These are phyloP conservation scores for Mucor indicus DNA, from an alignment of 371 early-diverging fungal genomes.

Conservation along the genomic window DNA sequence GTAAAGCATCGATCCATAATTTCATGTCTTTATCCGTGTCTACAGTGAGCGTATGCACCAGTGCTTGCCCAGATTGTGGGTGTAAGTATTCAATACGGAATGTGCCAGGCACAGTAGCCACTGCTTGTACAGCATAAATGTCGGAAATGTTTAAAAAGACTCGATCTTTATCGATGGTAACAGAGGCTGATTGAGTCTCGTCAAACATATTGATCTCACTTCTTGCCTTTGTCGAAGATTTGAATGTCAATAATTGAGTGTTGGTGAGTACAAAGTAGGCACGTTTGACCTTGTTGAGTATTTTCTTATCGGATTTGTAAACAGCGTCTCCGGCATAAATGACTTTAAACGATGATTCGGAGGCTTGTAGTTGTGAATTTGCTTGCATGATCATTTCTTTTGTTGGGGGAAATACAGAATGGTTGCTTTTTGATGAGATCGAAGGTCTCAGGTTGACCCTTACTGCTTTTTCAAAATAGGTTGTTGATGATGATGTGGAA, in stretches of 20 bases:
- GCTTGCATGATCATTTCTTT: constrained; percentile 2
- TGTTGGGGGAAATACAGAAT: constrained; percentile 15
- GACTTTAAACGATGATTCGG: constrained; percentile 17
- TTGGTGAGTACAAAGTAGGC: constrained; percentile 33
- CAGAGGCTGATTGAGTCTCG: neutral
- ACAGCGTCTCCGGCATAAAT: constrained; percentile 31
- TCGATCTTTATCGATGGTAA: constrained; percentile 17
- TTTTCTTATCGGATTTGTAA: constrained; percentile 17
- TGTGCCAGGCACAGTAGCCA: constrained; percentile 1
- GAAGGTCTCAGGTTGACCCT: neutral
- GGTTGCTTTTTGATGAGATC: neutral
- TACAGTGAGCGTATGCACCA: constrained; percentile 12
- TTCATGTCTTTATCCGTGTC: constrained; percentile 18
- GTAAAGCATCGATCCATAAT: constrained; percentile 31
- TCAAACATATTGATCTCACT: constrained; percentile 20
- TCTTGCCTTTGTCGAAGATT: constrained; percentile 30
- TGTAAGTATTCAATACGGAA: constrained; percentile 37
- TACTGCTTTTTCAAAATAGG: too few species aligned
- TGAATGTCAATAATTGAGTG: constrained; percentile 29
- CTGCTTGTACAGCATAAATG: constrained; percentile 32
- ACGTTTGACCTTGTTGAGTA: constrained; percentile 16
- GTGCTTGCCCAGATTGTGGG: constrained; percentile 20
- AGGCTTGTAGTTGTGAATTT: neutral
- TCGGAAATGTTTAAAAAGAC: constrained; percentile 17
- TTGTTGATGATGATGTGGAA: too few species aligned